Evolutionary conservation across 2,329 filamentous ascomycete genomes (phyloP), one percentile per base, ranked within the genome.

Genomic region (Pseudocercospora ulei): DNA sequence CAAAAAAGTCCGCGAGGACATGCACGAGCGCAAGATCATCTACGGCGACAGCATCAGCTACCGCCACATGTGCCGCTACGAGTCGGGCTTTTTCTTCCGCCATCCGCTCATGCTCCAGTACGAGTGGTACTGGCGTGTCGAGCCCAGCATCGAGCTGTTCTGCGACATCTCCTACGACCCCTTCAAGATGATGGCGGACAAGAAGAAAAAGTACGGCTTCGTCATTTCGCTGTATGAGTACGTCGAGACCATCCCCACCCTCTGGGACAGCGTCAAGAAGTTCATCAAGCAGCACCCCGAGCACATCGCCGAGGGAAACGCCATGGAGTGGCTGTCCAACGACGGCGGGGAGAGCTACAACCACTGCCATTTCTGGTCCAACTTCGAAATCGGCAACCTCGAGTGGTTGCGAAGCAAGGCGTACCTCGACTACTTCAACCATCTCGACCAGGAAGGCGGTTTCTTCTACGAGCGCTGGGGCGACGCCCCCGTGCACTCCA

Each of bases 401-500:
- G 75, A 92, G 56, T 98, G 90, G 86, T 75, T 98, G 38, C 80
- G 90, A 49, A 90, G 84, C 50, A 70, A 87, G 60, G 73, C 82
- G 13, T 98, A 98, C 65, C 66, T 80, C 28, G 88, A 96, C 64
- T 98, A 78, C 68, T 98, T 98, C 57, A 76, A 87, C 35, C 73
- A 77, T 4, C 76, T 98, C 18, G 90, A 98, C 63, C 69, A 75
- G 52, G 86, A 93, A 37, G 90, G 90, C 48, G 90, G 90, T 47
- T 98, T 98, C 74, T 96, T 95, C 71, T 96, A 96, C 63, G 90
- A 98, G 66, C 80, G 88, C 55, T 98, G 88, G 88, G 88, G 88
- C 44, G 88, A 98, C 64, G 90, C 90, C 4, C 90, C 90, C 0
- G 85, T 98, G 4, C 90, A 98, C 67, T 95, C 88, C n/a, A 95